Percentiles rank a stretch among this genome's conserved stretches.
These are phyloP conservation scores for Craterostigma plantagineum DNA, from an alignment of 257 asterid genomes.

Conservation along the genomic window DNA sequence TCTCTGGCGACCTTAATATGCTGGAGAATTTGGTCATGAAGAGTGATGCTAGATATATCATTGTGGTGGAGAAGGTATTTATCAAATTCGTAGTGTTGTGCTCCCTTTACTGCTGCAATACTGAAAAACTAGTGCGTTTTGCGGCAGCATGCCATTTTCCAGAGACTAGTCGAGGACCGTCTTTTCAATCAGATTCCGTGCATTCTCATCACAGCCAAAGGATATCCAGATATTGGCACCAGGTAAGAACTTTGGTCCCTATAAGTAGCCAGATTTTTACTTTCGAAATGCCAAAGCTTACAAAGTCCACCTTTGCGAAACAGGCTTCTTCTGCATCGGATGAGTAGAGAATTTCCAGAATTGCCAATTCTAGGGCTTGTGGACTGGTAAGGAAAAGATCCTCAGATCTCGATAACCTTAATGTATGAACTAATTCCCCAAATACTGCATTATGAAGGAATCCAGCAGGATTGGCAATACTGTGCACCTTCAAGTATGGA, in stretches of 20 bases:
- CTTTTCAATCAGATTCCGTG: constrained; percentile 70
- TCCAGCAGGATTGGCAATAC: constrained; percentile 90
- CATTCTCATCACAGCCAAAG: constrained; percentile 86
- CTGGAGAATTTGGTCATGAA: constrained; percentile 42
- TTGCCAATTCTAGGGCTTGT: constrained; percentile 70
- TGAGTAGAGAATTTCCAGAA: constrained; percentile 49
- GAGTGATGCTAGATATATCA: constrained; percentile 77
- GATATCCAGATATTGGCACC: constrained; percentile 90
- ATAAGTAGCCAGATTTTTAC: too few relatives aligned
- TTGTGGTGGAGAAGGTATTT: constrained; percentile 78
- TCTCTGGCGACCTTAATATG: constrained; percentile 69
- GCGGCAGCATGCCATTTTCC: constrained; percentile 87
- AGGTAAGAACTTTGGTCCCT: constrained; percentile 20
- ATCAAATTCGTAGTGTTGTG: constrained; percentile 1
- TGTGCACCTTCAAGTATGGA: constrained; percentile 89
- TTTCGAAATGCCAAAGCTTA: too few relatives aligned
- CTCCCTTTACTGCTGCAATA: background rate
- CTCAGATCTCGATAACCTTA: too few relatives aligned
- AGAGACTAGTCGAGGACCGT: constrained; percentile 81
- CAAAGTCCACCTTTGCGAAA: background rate
- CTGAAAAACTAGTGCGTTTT: constrained; percentile 1
- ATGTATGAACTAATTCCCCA: background rate
- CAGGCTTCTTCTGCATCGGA: constrained; percentile 71
- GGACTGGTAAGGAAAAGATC: constrained; percentile 67
- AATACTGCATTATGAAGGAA: constrained; percentile 28